phyloP scores from a whole-genome alignment of 2,329 filamentous ascomycete species.

The Aureobasidium subglaciale region DNA sequence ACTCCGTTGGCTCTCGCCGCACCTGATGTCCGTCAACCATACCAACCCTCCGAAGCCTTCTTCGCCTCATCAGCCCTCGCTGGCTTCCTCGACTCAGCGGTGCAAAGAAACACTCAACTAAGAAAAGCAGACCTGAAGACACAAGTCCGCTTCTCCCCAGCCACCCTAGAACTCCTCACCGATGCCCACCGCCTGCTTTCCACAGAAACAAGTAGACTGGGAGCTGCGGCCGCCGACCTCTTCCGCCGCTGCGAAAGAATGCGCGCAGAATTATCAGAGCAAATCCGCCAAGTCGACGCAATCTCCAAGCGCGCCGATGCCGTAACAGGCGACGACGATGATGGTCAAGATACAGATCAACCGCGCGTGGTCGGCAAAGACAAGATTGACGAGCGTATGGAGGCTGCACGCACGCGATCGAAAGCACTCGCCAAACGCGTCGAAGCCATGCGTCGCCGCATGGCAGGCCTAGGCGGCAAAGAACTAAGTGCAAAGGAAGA shows the following conservation, averaged over 20 bases:
- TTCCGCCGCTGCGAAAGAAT: slow-evolving; percentile 65
- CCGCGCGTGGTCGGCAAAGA: slow-evolving; percentile 29
- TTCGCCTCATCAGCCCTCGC: slow-evolving; percentile 52
- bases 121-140: slow-evolving; percentile 58
- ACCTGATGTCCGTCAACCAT: slow-evolving; percentile 59
- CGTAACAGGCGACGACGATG: slow-evolving; percentile 54
- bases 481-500: slow-evolving; percentile 56
- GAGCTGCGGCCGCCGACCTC: slow-evolving; percentile 63
- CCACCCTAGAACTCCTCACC: slow-evolving; percentile 64
- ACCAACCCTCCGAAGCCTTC: slow-evolving; percentile 56
- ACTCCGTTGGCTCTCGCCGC: slow-evolving; percentile 27
- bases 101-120: slow-evolving; percentile 43
- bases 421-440: slow-evolving; percentile 51
- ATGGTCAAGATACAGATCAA: slow-evolving; percentile 26
- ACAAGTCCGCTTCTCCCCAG: slow-evolving; percentile 61
- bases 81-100: slow-evolving; percentile 48
- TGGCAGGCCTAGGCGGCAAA: slow-evolving; percentile 41
- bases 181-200: slow-evolving; percentile 65
- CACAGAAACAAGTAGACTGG: slow-evolving; percentile 61
- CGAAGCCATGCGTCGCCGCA: slow-evolving; percentile 50
- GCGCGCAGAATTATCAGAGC: slow-evolving; percentile 59
- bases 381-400: slow-evolving; percentile 53
- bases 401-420: slow-evolving; percentile 49
- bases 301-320: slow-evolving; percentile 60
- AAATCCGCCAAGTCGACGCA: slow-evolving; percentile 59